Evolutionary conservation across 441 rosid genomes (phyloP), one percentile per base, ranked within the genome.

Genomic region (Erodium moschatum): DNA sequence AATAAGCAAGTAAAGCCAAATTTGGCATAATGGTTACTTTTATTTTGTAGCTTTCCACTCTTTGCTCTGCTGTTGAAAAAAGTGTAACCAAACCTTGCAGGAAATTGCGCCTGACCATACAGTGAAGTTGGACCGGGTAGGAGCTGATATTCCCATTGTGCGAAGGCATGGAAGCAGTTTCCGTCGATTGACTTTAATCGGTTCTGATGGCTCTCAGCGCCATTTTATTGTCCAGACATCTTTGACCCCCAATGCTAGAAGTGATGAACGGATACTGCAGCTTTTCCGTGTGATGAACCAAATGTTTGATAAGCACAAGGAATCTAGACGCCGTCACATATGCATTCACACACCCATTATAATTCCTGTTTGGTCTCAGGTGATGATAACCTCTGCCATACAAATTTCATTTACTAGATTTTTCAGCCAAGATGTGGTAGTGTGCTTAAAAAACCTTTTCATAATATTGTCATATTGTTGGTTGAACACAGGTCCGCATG

Each of bases 361-460:
- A 46, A 90, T 95, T 82, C 99, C 97, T 73, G 99, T 95, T 73
- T 92, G 99, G 99, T 92, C 98, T 69, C 99, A 95, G 97, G 97
- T 94, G 65, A 81, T 60, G 54, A 46, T 46, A 4, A 44, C 50
- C 50, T 42, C 48, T 44, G 50, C 13, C 50, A 44, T 44, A 11
- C 50, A 10, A 11, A 44, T 44, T 44, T 44, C 50, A 44, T 44
- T 44, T 1, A 11, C 50, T 44, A 44, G 50, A 44, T 44, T 44
- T 44, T 44, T 44, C 50, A 2, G 0, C 27, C 27, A 24, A 24
- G 27, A 24, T 24, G 27, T 24, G 27, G 27, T 24, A 38, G 8
- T 38, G 42, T 46, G 54, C 12, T 40, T 40, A 40, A 6, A 12
- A 8, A 11, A 44, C 54, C 54, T 2, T 46, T 46, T 2, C 13